These are phyloP conservation scores for Chaetomium globosum DNA, from an alignment of 2,329 filamentous ascomycete genomes.

Conservation along the genomic window DNA sequence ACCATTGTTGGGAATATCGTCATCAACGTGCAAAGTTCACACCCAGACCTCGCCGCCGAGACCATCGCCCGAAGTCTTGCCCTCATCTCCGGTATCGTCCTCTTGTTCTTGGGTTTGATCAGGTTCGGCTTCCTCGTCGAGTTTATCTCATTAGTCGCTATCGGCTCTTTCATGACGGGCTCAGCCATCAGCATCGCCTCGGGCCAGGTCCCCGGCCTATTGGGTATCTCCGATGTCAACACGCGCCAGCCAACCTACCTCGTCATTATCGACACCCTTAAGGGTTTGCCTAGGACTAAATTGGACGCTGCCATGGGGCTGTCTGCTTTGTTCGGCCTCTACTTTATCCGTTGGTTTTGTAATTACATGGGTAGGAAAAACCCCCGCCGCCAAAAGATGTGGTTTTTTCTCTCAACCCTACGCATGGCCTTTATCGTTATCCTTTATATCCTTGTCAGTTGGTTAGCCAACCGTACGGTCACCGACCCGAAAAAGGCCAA, in stretches of 20 bases:
- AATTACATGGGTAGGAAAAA: conserved; percentile 64
- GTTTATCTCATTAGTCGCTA: conserved; percentile 84
- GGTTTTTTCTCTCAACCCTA: conserved; percentile 89
- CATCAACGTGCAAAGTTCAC: conserved; percentile 57
- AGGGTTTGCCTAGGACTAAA: conserved; percentile 65
- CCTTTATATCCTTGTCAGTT: conserved; percentile 89
- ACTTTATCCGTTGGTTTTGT: conserved; percentile 65
- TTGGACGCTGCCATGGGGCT: conserved; percentile 85
- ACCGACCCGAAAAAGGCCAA: conserved; percentile 55
- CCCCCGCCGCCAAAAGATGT: conserved; percentile 68
- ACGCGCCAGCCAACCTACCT: conserved; percentile 79
- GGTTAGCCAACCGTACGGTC: conserved; percentile 73
- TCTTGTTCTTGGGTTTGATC: conserved; percentile 75
- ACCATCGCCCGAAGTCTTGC: conserved; percentile 78
- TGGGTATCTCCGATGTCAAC: conserved; percentile 76
- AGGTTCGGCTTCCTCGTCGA: conserved; percentile 89
- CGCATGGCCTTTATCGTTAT: conserved; percentile 89
- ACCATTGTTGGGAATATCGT: conserved; percentile 86
- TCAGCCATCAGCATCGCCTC: conserved; percentile 86
- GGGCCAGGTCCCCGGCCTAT: conserved; percentile 78
- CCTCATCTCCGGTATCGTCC: conserved; percentile 75
- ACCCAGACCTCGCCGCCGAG: conserved; percentile 62
- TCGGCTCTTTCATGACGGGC: conserved; percentile 96
- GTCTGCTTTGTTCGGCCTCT: conserved; percentile 77
- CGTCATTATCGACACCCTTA: conserved; percentile 81